Conservation (phyloP, 2,329 filamentous ascomycete species). For the Botrytis fragariae region DNA sequence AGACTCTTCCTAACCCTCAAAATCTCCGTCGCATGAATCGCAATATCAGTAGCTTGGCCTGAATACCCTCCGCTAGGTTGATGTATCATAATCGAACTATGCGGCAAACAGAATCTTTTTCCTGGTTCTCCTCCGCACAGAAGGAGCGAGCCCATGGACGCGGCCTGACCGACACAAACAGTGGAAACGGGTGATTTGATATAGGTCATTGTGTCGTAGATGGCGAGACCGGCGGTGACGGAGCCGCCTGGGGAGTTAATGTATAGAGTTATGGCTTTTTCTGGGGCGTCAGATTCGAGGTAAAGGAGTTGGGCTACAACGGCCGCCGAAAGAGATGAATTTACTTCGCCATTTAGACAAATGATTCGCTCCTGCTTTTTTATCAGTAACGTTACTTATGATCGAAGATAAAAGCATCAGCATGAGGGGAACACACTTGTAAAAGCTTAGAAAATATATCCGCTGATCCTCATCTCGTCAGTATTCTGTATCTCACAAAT, state of each 20-base stretch:
- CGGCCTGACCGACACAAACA: conserved; percentile 91
- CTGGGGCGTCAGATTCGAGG: conserved; percentile 93
- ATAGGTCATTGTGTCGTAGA: conserved; percentile 99
- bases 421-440: conserved; percentile 52
- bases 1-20: conserved; percentile 79
- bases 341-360: conserved; percentile 86
- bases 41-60: conserved; percentile 73
- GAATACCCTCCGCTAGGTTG: conserved; percentile 78
- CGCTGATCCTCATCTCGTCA: conserved; percentile 46
- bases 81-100: conserved; percentile 95
- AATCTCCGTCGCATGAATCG: conserved; percentile 97
- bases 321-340: conserved; percentile 86
- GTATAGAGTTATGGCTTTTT: conserved; percentile 95
- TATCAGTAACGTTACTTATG: conserved; percentile 54
- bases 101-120: conserved; percentile 85
- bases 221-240: conserved; percentile 82
- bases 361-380: conserved; percentile 93
- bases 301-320: conserved; percentile 95
- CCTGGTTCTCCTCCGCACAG: conserved; percentile 82
- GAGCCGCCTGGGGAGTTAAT: conserved; percentile 96
- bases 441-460: conserved; percentile 80
- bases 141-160: conserved; percentile 89
- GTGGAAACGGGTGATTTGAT: conserved; percentile 91
- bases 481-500: conserved; percentile 27
- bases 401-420: neutral